These are phyloP conservation scores for Penicillium lagena DNA, from an alignment of 495 filamentous ascomycete species.

Conservation along the genomic window DNA sequence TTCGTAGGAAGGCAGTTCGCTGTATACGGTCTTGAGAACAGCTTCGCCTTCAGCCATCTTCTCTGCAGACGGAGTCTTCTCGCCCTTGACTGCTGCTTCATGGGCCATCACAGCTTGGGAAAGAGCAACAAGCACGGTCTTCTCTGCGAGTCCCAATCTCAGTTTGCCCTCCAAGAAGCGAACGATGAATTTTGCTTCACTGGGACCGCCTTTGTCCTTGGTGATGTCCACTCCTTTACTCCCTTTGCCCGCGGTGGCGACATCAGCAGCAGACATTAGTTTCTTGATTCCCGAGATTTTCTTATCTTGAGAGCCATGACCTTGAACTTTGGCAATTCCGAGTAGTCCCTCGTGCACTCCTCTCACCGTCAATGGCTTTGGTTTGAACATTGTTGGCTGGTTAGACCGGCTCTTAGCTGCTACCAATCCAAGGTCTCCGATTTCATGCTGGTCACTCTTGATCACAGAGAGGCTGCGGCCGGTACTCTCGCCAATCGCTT, in stretches of 20 bases:
- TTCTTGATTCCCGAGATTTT: constrained; percentile 96
- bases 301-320: constrained; percentile 79
- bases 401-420: constrained; percentile 91
- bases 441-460: constrained; percentile 90
- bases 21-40: constrained; percentile 85
- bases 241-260: constrained; percentile 58
- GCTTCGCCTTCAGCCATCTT: constrained; percentile 77
- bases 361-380: constrained; percentile 78
- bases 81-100: constrained; percentile 60
- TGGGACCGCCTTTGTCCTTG: constrained; percentile 88
- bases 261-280: constrained; percentile 79
- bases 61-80: constrained; percentile 61
- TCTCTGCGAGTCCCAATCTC: constrained; percentile 85
- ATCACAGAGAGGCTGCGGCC: constrained; percentile 81
- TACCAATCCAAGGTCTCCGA: constrained; percentile 90
- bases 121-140: constrained; percentile 79
- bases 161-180: constrained; percentile 92
- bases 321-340: constrained; percentile 77
- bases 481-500: constrained; percentile 90
- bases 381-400: constrained; percentile 96
- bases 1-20: constrained; percentile 91
- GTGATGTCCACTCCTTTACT: constrained; percentile 72
- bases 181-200: constrained; percentile 90
- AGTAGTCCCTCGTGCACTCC: constrained; percentile 87
- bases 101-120: constrained; percentile 83